Percentiles rank a stretch among this genome's conserved stretches.
These are phyloP conservation scores for Sarcodon aspratus DNA, from an alignment of 768 basidiomycete genomes.

Conservation along the genomic window DNA sequence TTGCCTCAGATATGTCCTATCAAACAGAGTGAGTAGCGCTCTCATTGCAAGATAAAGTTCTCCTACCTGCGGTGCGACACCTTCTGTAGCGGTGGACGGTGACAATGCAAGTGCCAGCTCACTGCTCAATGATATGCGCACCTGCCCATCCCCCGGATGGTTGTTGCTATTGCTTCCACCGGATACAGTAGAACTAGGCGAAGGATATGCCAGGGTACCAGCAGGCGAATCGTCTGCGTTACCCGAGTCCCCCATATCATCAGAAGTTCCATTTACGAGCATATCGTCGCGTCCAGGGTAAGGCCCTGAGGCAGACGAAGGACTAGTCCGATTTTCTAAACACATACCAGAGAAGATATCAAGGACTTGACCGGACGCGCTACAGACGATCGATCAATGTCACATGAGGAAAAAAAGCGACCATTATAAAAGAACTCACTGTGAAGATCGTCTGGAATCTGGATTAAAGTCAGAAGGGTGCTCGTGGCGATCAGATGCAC, in stretches of 20 bases:
- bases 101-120: not conserved
- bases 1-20: not conserved
- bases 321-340: too few species aligned
- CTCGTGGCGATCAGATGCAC: not conserved
- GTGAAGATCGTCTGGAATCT: not conserved
- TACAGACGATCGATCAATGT: conserved; percentile 1
- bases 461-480: not conserved
- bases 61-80: not conserved
- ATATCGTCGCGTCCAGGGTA: too few species aligned
- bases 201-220: not conserved
- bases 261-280: too few species aligned
- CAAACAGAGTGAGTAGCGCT: not conserved
- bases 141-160: not conserved
- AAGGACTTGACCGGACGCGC: conserved; percentile 11
- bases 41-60: not conserved
- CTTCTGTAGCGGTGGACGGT: not conserved
- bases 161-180: not conserved
- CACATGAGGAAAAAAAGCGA: not conserved
- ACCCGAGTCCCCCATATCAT: too few species aligned
- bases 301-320: too few species aligned
- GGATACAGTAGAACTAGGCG: not conserved
- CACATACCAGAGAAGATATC: conserved; percentile 8
- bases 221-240: too few species aligned
- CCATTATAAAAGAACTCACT: not conserved
- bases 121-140: not conserved